Percentiles rank a stretch among this genome's conserved stretches.
Conservation (phyloP, 2,329 filamentous ascomycete species). For the Hypoxylon sp. region DNA sequence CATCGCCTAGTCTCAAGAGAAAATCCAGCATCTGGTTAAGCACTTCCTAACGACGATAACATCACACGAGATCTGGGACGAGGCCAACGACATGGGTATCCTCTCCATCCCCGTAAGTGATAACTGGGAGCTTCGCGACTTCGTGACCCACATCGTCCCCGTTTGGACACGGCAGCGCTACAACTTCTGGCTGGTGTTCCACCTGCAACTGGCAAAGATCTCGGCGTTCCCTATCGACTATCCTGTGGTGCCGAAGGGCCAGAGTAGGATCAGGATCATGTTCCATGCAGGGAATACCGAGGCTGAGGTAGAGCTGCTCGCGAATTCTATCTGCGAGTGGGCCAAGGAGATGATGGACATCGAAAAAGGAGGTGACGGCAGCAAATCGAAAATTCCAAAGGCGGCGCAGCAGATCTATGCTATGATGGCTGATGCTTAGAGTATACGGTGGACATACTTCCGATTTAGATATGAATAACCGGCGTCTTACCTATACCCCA, state of each 20-base stretch:
- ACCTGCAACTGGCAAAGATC: constrained; percentile 41
- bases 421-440: constrained; percentile 30
- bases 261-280: constrained; percentile 55
- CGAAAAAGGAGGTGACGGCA: constrained; percentile 33
- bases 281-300: constrained; percentile 57
- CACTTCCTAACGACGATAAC: constrained; percentile 48
- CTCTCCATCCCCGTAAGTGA: constrained; percentile 48
- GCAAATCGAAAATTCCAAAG: constrained; percentile 28
- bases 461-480: too few relatives aligned
- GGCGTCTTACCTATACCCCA: too few relatives aligned
- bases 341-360: constrained; percentile 49
- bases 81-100: constrained; percentile 46
- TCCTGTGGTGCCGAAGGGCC: constrained; percentile 56
- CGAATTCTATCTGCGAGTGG: constrained; percentile 50
- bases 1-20: constrained; percentile 33
- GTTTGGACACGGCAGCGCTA: constrained; percentile 46
- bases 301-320: constrained; percentile 51
- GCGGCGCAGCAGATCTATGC: constrained; percentile 41
- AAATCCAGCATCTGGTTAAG: constrained; percentile 44
- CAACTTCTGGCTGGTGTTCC: constrained; percentile 43
- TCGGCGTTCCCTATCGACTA: constrained; percentile 51
- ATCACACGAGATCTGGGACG: constrained; percentile 42
- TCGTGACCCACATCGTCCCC: constrained; percentile 49
- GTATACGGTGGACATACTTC: not conserved
- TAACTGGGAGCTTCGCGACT: constrained; percentile 42